Conservation (phyloP, 495 filamentous ascomycete genomes). For the Trichoderma parareesei region DNA sequence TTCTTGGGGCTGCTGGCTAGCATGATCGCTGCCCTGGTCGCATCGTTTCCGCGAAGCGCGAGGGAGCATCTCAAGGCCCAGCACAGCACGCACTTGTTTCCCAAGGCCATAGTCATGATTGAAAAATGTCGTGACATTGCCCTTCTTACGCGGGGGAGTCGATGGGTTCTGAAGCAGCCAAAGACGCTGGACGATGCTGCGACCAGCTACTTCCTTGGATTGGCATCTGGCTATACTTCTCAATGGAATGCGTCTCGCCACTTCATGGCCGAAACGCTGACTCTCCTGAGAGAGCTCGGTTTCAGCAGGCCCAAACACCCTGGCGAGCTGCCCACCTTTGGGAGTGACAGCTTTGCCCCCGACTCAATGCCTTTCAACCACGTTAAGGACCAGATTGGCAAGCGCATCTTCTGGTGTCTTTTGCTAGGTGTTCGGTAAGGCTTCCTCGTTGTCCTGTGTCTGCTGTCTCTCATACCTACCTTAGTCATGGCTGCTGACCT, state of each 20-base stretch:
- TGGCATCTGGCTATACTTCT: slow-evolving; percentile 62
- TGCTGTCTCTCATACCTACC: not conserved
- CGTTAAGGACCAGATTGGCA: slow-evolving; percentile 68
- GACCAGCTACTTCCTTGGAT: slow-evolving; percentile 73
- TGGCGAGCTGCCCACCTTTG: slow-evolving; percentile 22
- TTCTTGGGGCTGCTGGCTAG: slow-evolving; percentile 74
- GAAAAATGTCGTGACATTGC: slow-evolving; percentile 67
- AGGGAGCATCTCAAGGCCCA: slow-evolving; percentile 60
- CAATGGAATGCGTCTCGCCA: slow-evolving; percentile 57
- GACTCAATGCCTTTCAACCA: slow-evolving; percentile 44
- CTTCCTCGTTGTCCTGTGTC: not conserved
- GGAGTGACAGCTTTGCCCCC: slow-evolving; percentile 10
- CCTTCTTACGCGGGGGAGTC: slow-evolving; percentile 58
- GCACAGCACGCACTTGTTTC: slow-evolving; percentile 46
- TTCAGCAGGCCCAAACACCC: slow-evolving; percentile 43
- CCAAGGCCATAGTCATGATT: slow-evolving; percentile 63
- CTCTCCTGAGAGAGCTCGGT: slow-evolving; percentile 60
- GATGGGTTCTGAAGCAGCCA: slow-evolving; percentile 56
- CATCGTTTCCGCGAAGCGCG: slow-evolving; percentile 75
- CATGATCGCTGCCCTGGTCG: slow-evolving; percentile 70
- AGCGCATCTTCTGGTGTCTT: slow-evolving; percentile 71
- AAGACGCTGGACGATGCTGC: slow-evolving; percentile 72
- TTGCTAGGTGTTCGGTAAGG: slow-evolving; percentile 53
- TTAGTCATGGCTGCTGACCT: slow-evolving; percentile 11
- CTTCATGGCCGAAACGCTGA: slow-evolving; percentile 67